A percentile compares a stretch with the other conserved stretches of the same genome.
phyloP scores from a whole-genome alignment of 2,329 filamentous ascomycete genomes.

The Aspergillus luchuensis region DNA sequence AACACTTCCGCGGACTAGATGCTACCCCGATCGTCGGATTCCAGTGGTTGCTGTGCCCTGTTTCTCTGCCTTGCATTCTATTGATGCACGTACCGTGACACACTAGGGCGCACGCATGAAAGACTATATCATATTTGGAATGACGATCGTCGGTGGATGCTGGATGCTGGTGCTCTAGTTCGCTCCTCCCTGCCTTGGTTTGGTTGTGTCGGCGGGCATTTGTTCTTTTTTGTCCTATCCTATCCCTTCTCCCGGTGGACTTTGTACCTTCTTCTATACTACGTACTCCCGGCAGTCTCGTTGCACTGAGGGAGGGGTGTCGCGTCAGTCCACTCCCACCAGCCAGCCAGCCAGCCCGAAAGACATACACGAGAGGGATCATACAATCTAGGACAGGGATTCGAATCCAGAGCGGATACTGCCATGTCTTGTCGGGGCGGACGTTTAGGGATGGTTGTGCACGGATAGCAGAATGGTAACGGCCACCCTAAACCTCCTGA shows the following conservation, averaged over 20 bases:
- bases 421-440: not conserved
- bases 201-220: not conserved
- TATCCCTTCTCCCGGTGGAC: too few species aligned
- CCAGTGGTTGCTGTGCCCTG: not conserved
- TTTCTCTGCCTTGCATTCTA: not conserved
- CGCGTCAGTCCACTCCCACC: not conserved
- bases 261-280: too few species aligned
- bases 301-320: not conserved
- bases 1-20: not conserved
- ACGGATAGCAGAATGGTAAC: not conserved
- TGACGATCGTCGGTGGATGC: slow-evolving; percentile 1
- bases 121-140: not conserved
- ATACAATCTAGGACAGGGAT: not conserved
- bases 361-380: not conserved
- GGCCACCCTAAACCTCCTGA: not conserved
- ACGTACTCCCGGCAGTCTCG: not conserved
- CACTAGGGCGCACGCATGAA: not conserved
- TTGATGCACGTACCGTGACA: not conserved
- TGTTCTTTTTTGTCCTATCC: not conserved
- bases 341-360: not conserved
- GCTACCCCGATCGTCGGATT: not conserved
- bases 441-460: not conserved
- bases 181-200: not conserved
- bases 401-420: not conserved
- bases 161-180: not conserved